Evolutionary conservation across 257 asterid species (phyloP), one percentile per base, ranked within the genome.

Genomic region (Voacanga thouarsii): DNA sequence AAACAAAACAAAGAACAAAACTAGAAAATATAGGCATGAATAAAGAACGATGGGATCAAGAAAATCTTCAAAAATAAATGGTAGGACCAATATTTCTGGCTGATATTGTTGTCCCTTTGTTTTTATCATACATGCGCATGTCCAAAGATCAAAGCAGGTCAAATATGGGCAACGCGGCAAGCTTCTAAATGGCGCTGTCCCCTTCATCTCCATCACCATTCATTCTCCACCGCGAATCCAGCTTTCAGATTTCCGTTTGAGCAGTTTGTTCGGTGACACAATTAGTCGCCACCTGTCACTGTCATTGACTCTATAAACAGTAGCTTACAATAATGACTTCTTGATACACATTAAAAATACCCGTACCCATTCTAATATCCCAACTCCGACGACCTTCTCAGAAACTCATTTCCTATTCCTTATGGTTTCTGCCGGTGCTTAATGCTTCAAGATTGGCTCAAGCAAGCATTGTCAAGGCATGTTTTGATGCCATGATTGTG

Each of bases 361-460:
- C 23, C 28, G 44, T 30, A 5, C 9, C 47, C 47, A 5, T 44
- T 1, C 70, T 15, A 11, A 4, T 1, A 30, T 64, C 70, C 45
- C 19, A 26, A 26, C 7, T 10, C 1, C 19, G 33, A 24, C 2
- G 12, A 24, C 66, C 24, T 14, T 41, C 41, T 30, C 69, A 28
- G n/a, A 64, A 5, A 18, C 0, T 5, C 15, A 30, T 0, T 30
- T 33, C 10, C 12, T 7, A 30, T 61, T 67, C 50, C 24, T 69
- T 1, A 9, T 69, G 9, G 50, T 43, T 41, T 19, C n/a, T 39
- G n/a, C n/a, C n/a, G n/a, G 26, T 21, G 16, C 51, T 41, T 16
- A 18, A 39, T 69, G 12, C 50, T 69, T 69, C 55, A 56, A 24
- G 12, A 75, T 63, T 75, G 79, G 72, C 79, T 24, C 79, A 75